Evolutionary conservation across 2,329 filamentous ascomycete species (phyloP).

Genomic region (Daldinia sp.): DNA sequence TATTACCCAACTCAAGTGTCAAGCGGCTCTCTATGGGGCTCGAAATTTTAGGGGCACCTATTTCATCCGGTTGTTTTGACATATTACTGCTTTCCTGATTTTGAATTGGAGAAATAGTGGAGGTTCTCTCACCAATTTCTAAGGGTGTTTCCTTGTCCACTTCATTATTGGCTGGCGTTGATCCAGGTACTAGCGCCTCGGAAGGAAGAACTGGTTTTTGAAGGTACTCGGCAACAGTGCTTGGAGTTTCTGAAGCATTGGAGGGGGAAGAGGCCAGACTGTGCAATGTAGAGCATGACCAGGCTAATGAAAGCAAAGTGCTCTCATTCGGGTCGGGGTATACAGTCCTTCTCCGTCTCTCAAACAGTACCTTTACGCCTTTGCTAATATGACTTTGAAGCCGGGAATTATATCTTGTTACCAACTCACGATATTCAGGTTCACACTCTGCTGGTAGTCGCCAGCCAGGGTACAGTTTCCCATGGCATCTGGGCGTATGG

Average conservation of each 20-base stretch:
- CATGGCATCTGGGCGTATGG: conserved; percentile 57
- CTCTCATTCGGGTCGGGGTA: conserved; percentile 42
- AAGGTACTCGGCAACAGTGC: background rate
- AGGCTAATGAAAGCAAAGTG: conserved; percentile 26
- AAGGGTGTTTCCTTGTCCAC: background rate
- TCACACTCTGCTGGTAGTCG: conserved; percentile 52
- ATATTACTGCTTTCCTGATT: background rate
- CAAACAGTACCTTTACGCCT: conserved; percentile 32
- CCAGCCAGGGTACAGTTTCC: conserved; percentile 61
- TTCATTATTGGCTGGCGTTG: background rate
- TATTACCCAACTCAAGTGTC: conserved; percentile 2
- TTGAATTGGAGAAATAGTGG: background rate
- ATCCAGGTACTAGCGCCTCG: background rate
- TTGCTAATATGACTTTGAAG: conserved; percentile 17
- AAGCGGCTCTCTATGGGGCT: background rate
- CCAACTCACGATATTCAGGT: conserved; percentile 8
- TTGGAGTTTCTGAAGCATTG: background rate
- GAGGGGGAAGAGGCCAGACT: background rate
- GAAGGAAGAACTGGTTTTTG: background rate
- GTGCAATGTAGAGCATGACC: conserved; percentile 26
- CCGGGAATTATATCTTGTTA: conserved; percentile 29
- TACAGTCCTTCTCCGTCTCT: conserved; percentile 2
- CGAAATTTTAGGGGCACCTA: background rate
- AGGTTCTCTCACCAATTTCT: background rate
- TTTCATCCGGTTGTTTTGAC: background rate